These are phyloP conservation scores for Takashimella koratensis DNA, from an alignment of 1,284 basidiomycete species.

Conservation along the genomic window DNA sequence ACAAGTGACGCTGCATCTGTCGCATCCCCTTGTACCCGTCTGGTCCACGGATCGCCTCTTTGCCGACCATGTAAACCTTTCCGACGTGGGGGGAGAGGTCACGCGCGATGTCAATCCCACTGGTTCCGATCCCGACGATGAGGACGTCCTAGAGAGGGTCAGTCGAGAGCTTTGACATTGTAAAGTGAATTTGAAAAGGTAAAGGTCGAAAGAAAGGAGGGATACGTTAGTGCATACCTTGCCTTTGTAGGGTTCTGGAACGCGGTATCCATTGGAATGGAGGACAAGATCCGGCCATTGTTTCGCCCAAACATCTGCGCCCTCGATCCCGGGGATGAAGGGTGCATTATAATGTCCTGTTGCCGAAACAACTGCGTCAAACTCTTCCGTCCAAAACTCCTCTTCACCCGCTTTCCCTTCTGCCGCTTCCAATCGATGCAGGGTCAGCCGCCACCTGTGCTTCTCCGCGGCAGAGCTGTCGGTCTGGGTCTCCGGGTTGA, in stretches of 20 bases:
- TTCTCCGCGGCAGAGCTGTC: too few relatives aligned
- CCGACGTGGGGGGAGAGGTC: constrained; percentile 27
- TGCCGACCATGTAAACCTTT: constrained; percentile 29
- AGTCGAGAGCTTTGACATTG: too few relatives aligned
- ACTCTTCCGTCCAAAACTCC: constrained; percentile 44
- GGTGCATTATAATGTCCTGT: constrained; percentile 51
- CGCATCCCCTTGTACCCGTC: constrained; percentile 32
- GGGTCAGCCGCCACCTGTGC: constrained; percentile 25
- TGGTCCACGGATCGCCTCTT: constrained; percentile 32
- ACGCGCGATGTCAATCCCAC: constrained; percentile 51
- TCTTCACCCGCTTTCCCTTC: constrained; percentile 34
- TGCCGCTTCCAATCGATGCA: constrained; percentile 50
- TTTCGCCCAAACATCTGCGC: constrained; percentile 48
- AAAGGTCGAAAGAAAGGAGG: too few relatives aligned
- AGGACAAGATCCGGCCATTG: constrained; percentile 46
- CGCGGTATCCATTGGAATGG: constrained; percentile 54
- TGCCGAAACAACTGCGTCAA: constrained; percentile 54
- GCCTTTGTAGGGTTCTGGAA: constrained; percentile 48
- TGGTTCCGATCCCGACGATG: constrained; percentile 54
- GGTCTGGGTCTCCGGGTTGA: background rate
- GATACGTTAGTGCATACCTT: too few relatives aligned
- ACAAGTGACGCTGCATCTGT: constrained; percentile 26
- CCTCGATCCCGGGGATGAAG: constrained; percentile 48
- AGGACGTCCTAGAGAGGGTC: too few relatives aligned
- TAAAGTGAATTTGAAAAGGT: too few relatives aligned